A percentile compares a stretch with the other conserved stretches of the same genome.
phyloP scores from a whole-genome alignment of 2,329 filamentous ascomycete species.

The Ceratocystiopsis brevicomis region DNA sequence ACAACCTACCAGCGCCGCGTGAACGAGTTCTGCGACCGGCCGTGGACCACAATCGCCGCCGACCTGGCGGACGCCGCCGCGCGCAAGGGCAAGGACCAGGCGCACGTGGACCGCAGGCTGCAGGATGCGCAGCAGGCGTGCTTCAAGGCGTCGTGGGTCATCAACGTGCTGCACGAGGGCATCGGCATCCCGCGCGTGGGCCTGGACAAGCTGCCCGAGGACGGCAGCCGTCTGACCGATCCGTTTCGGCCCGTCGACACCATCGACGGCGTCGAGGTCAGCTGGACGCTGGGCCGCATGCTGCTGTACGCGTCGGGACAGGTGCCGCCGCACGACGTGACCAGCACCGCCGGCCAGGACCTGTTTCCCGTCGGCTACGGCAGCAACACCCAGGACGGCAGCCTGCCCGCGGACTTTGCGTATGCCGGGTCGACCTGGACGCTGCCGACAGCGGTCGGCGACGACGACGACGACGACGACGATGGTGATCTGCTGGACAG shows the following conservation, averaged over 20 bases:
- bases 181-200: slow-evolving; percentile 82
- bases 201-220: slow-evolving; percentile 42
- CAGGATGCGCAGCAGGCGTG: slow-evolving; percentile 72
- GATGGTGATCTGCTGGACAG: slow-evolving; percentile 46
- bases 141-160: slow-evolving; percentile 96
- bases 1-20: slow-evolving; percentile 75
- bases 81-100: neutral
- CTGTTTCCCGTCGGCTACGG: slow-evolving; percentile 75
- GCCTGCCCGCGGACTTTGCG: slow-evolving; percentile 61
- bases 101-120: slow-evolving; percentile 50
- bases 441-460: slow-evolving; percentile 27
- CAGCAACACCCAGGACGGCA: slow-evolving; percentile 47
- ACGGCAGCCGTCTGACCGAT: slow-evolving; percentile 55
- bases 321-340: slow-evolving; percentile 38
- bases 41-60: slow-evolving; percentile 59
- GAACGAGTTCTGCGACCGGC: slow-evolving; percentile 62
- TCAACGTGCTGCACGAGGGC: slow-evolving; percentile 88
- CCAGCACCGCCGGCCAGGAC: slow-evolving; percentile 17
- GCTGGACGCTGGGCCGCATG: slow-evolving; percentile 95
- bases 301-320: slow-evolving; percentile 86
- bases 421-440: slow-evolving; percentile 46
- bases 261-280: slow-evolving; percentile 78
- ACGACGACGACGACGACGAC: slow-evolving; percentile 37
- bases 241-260: slow-evolving; percentile 88
- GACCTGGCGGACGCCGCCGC: slow-evolving; percentile 17